Base-by-base conservation (phyloP, 2,329 filamentous ascomycete genomes). In the Sporothrix variecibatus region DNA sequence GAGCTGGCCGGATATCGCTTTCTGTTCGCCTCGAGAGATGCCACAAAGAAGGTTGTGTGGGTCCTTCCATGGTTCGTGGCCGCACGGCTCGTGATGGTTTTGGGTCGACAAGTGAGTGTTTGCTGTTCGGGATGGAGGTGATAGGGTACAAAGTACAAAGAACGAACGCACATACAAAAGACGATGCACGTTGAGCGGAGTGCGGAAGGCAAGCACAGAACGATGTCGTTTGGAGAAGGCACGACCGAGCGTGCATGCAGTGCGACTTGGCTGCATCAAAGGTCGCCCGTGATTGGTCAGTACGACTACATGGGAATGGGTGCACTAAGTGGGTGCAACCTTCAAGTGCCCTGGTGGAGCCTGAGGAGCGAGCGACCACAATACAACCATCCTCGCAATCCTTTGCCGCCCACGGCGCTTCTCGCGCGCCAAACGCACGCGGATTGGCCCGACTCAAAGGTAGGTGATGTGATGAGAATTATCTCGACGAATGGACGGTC, bases 391-490 rank as follows among this genome's bases (percentile, higher is more conserved):
- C 38, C 34, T 7, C 4, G 38, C 17, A 64, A 67, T 46, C 72
- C 43, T 73, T 71, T 71, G 60, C 67, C 72, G 38, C 34, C 31
- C 38, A 34, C 51, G 73, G 73, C 73, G 73, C 73, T 72, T 74
- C 67, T 71, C 58, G 72, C 72, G 72, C 72, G 58, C 26, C 58
- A 74, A 46, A 49, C 53, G 53, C 23, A 38, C 56, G 56, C 56
- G 70, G 56, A 49, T 64, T 62, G 70, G 70, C 70, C 38, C 23
- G 56, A 17, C 49, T 20, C 28, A 12, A 71, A 31, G 12, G 34
- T 20, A 7, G 31, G 43, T 53, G 43, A 58, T 71, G 68, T 71
- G 68, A 71, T 26, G 68, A 58, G 40, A 71, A 58, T 17, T 9
- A 20, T 15, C n/a, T n/a, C 31, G 46, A 38, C 28, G 65, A 51